Percentiles rank a stretch among this genome's conserved stretches.
Evolutionary conservation across 257 asterid genomes (phyloP).

Genomic region (Vinca minor): DNA sequence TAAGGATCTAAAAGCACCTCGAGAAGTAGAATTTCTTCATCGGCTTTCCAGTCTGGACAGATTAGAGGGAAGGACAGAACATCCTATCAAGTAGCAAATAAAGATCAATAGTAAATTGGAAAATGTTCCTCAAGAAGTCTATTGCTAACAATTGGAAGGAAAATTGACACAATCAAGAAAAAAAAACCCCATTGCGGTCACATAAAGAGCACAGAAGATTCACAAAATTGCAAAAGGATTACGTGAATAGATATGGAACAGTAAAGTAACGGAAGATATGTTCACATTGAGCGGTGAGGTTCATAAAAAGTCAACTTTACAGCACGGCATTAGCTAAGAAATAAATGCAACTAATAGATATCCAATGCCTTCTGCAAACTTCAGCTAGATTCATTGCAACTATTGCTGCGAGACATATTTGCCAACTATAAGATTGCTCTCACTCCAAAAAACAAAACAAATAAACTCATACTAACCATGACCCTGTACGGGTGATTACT

Average conservation of each 20-base stretch:
- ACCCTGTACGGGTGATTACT: constrained; percentile 70
- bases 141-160: neutral
- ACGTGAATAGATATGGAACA: neutral
- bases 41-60: constrained; percentile 87
- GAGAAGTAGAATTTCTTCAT: constrained; percentile 80
- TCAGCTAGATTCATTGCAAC: neutral
- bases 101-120: constrained; percentile 18
- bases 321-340: neutral
- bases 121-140: constrained; percentile 6
- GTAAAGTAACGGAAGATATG: neutral
- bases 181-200: neutral
- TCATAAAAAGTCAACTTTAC: constrained; percentile 5
- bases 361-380: neutral
- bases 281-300: neutral
- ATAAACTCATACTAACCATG: constrained; percentile 65
- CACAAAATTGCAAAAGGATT: neutral
- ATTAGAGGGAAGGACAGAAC: constrained; percentile 65
- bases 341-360: neutral
- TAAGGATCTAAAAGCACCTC: constrained; percentile 64
- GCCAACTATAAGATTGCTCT: neutral
- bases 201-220: neutral
- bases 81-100: constrained; percentile 42
- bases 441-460: neutral
- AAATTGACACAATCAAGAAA: neutral
- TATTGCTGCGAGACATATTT: neutral